Base-by-base conservation (phyloP, 2,329 filamentous ascomycete genomes). In the Aureobasidium sp. region DNA sequence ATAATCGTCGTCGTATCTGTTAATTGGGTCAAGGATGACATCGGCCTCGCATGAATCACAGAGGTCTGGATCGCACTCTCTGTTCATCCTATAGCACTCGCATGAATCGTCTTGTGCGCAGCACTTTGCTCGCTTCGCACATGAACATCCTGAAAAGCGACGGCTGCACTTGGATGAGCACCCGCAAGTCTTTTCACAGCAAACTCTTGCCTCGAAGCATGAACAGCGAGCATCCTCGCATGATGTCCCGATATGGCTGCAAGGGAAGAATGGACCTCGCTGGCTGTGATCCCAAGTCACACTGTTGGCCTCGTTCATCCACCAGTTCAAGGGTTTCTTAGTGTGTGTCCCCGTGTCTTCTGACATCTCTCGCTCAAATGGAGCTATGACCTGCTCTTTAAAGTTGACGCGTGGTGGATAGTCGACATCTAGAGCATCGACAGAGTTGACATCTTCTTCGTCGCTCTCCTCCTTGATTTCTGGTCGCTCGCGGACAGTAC, bases 51-150 rank as follows among this genome's bases (percentile, higher is more conserved):
- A 94, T 9, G 78, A 79, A 17, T 80, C 80, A 69, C 90, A 95
- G 14, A 93, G 78, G 63, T 88, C 84, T 1, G 89, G 85, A 68
- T 94, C 90, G 69, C 90, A 95, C 74, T 95, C 90, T 42, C 90
- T 83, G 67, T 89, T 88, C 58, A 90, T 79, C 68, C 83, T 80
- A 22, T 85, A 79, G 68, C 90, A 95, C 15, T 88, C 86, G 70
- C 90, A 94, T 3, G 67, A 68, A 5, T 69, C 67, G 12, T 71
- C 71, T n/a, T 71, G 65, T 44, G 71, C 75, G 62, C 73, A 75
- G 15, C 71, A 81, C n/a, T 63, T 63, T 25, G 64, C 67, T 65
- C 63, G 62, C 82, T 66, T 86, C 6, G 68, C 62, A 62, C 78
- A 79, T 29, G 53, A 67, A 66, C 78, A 80, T 9, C 78, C 78